Evolutionary conservation across 495 filamentous ascomycete species (phyloP), one percentile per base, ranked within the genome.

Genomic region (Clavariopsis aquatica): DNA sequence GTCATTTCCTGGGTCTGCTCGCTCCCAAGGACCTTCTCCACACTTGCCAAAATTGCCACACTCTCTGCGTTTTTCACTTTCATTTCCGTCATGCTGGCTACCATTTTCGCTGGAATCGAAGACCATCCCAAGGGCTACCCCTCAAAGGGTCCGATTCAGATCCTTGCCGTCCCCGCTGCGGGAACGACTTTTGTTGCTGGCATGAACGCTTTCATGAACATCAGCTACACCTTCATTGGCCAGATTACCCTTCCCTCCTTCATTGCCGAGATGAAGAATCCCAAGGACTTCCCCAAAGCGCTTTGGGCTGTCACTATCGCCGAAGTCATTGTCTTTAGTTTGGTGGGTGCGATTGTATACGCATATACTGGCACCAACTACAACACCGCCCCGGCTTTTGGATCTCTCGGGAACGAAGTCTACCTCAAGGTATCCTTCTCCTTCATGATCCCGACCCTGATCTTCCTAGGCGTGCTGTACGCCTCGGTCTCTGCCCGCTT

Each of bases 361-460:
- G 89, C 78, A 20, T 94, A 89, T 73, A 91, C 88, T 10, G 91
- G 91, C 49, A 92, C 87, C 20, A 86, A 92, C 71, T 96, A 96
- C 78, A 90, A 88, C 75, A 86, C 83, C 0, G 78, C 87, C 2
- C 91, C 91, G 0, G 91, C 91, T 0, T 96, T 96, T 69, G 90
- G 89, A 20, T 91, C 89, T 5, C 77, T 96, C 19, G 81, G 85
- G 46, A 82, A 89, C 52, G 82, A 84, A 2, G 38, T 85, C 0
- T 92, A 84, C 78, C 90, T 92, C 77, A 93, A 94, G 74, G 80
- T 92, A 10, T 82, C 90, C 0, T 96, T 94, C 75, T 90, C 87
- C 23, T 94, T 96, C 80, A 95, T 95, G 91, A 87, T 96, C 52
- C 91, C 91, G 9, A 96, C 91, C 0, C 77, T 96, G 66, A 92